Evolutionary conservation across 2,329 filamentous ascomycete species (phyloP).

Genomic region (Arthrobotrys megalospora): DNA sequence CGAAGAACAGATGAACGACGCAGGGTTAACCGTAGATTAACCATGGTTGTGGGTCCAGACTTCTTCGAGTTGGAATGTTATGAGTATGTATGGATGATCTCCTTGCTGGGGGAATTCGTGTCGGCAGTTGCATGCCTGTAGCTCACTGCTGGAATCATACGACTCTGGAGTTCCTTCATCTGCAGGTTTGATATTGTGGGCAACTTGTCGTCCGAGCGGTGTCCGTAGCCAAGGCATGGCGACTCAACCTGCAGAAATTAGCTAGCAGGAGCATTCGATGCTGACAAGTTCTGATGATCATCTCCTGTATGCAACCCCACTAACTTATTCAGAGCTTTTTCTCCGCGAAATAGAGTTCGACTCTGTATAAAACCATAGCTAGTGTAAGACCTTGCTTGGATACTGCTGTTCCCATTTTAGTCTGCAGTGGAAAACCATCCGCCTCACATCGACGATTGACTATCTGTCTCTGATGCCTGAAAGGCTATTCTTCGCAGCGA

Average conservation of each 20-base stretch:
- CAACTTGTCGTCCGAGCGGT: not conserved
- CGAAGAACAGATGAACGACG: not conserved
- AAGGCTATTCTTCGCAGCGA: too few species aligned
- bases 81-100: too few species aligned
- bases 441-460: not conserved
- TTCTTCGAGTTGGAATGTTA: not conserved
- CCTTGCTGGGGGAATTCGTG: not conserved
- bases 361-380: not conserved
- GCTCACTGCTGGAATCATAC: not conserved
- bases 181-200: not conserved
- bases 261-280: too few species aligned
- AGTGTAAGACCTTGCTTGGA: not conserved
- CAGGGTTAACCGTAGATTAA: not conserved
- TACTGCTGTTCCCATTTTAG: not conserved
- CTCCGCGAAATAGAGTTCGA: slow-evolving; percentile 2
- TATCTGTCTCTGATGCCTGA: too few species aligned
- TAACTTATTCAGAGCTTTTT: not conserved
- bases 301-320: not conserved
- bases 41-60: slow-evolving; percentile 6
- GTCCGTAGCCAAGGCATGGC: not conserved
- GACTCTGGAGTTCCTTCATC: not conserved
- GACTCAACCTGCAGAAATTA: not conserved
- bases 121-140: slow-evolving; percentile 9
- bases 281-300: not conserved
- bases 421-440: not conserved